Percentiles rank a stretch among this genome's conserved stretches.
Evolutionary conservation across 192 early-diverging fungal genomes (phyloP).

Genomic region (Oehlia diaphana): DNA sequence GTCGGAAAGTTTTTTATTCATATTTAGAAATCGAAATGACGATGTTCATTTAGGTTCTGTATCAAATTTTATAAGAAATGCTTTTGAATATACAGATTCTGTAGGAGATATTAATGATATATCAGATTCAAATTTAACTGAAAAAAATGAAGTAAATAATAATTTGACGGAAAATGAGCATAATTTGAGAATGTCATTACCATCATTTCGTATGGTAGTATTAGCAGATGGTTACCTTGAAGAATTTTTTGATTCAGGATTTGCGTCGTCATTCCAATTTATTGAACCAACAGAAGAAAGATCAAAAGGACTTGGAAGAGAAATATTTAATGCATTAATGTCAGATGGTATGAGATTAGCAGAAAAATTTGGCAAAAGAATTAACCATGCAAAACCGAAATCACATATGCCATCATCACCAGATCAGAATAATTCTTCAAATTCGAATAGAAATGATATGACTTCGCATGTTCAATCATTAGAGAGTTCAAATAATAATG

Average conservation of each 20-base stretch:
- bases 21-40: conserved; percentile 59
- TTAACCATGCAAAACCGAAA: not conserved
- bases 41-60: conserved; percentile 60
- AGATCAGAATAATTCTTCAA: not conserved
- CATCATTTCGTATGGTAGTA: conserved; percentile 68
- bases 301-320: conserved; percentile 50
- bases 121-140: conserved; percentile 21
- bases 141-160: conserved; percentile 22
- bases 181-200: conserved; percentile 38
- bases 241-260: conserved; percentile 75
- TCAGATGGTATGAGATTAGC: conserved; percentile 54
- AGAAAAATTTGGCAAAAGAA: conserved; percentile 36
- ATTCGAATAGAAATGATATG: not conserved
- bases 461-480: not conserved
- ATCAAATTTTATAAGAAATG: conserved; percentile 60
- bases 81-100: conserved; percentile 57
- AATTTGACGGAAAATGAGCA: conserved; percentile 15
- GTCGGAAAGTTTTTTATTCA: conserved; percentile 83
- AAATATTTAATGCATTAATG: conserved; percentile 60
- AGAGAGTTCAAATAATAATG: not conserved
- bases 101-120: conserved; percentile 17
- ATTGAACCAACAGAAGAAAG: conserved; percentile 54
- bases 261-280: conserved; percentile 60
- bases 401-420: not conserved
- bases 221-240: conserved; percentile 85